phyloP scores from a whole-genome alignment of 768 basidiomycete species.

The Tephrocybe sp. region DNA sequence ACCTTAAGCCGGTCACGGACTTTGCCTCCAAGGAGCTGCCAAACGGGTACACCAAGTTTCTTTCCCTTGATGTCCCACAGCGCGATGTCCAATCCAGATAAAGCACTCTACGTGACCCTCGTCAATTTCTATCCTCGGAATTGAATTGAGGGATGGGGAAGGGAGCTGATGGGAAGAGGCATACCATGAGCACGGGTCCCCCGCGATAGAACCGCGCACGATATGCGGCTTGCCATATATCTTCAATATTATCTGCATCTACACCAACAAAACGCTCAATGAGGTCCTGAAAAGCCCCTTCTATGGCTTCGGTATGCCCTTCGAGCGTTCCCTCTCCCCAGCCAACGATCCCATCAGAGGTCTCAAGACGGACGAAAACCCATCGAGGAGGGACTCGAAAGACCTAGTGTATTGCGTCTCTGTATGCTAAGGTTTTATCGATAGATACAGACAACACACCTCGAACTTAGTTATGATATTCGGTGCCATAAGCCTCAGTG shows the following conservation, averaged over 20 bases:
- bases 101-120: slow-evolving; percentile 42
- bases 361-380: slow-evolving; percentile 73
- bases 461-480: slow-evolving; percentile 25
- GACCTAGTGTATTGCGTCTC: slow-evolving; percentile 26
- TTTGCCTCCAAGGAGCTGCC: slow-evolving; percentile 68
- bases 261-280: slow-evolving; percentile 55
- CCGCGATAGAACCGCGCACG: slow-evolving; percentile 71
- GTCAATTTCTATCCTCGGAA: no score
- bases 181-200: slow-evolving; percentile 67
- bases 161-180: slow-evolving; percentile 6
- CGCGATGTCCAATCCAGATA: slow-evolving; percentile 65
- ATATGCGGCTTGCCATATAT: slow-evolving; percentile 69
- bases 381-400: slow-evolving; percentile 73
- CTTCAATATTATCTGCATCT: slow-evolving; percentile 65
- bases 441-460: slow-evolving; percentile 9
- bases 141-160: no score
- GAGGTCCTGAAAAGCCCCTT: slow-evolving; percentile 64
- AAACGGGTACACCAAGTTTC: slow-evolving; percentile 61
- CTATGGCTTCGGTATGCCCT: slow-evolving; percentile 71
- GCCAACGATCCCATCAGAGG: slow-evolving; percentile 58
- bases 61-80: slow-evolving; percentile 83
- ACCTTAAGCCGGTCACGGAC: slow-evolving; percentile 58
- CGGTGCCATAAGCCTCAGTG: slow-evolving; percentile 9
- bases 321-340: slow-evolving; percentile 79
- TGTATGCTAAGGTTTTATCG: neutral